Base-by-base conservation (phyloP, 768 basidiomycete genomes). In the Clitopilus passeckerianus region DNA sequence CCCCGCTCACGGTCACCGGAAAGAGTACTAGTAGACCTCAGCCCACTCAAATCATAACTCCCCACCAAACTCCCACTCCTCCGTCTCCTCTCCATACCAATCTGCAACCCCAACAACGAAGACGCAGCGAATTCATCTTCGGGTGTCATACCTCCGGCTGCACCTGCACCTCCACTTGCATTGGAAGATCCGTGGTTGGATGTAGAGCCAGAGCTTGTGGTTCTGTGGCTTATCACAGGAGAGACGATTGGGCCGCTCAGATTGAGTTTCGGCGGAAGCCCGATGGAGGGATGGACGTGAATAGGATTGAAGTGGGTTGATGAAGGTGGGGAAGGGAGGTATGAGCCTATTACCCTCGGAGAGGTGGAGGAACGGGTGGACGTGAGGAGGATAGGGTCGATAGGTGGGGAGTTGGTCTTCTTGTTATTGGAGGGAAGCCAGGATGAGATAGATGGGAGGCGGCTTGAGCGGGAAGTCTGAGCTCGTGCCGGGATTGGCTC, bases 61-160 rank as follows among this genome's bases (percentile, higher is more conserved):
- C 80, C 79, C 0, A 78, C 74, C 5, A 50, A 22, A 50, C 46
- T 50, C 30, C 46, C 20, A 30, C 37, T 35, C 15, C 60, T 37
- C n/a, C 53, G 56, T 4, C 78, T 74, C 37, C 77, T 73, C 33
- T 80, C 79, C 1, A 78, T 74, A 63, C 82, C 80, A 61, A 90
- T 89, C 61, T 87, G 85, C 37, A 90, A 70, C 14, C 89, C 69
- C 60, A 90, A 72, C 10, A 50, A 23, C 18, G 46, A 50, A 3
- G 87, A 83, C 15, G 87, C 88, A 0, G 87, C 88, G 0, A 77
- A 80, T 72, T 90, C 86, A 66, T 91, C 89, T 57, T 90, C 89
- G 0, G 85, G 81, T 5, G 84, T 83, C 53, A 75, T 77, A 37
- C 22, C 54, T 33, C 56, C 57, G 6, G 68, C 60, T 16, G 64